Percentiles rank a stretch among this genome's conserved stretches.
Conservation (phyloP, 495 filamentous ascomycete genomes). For the Tetracladium setigerum region DNA sequence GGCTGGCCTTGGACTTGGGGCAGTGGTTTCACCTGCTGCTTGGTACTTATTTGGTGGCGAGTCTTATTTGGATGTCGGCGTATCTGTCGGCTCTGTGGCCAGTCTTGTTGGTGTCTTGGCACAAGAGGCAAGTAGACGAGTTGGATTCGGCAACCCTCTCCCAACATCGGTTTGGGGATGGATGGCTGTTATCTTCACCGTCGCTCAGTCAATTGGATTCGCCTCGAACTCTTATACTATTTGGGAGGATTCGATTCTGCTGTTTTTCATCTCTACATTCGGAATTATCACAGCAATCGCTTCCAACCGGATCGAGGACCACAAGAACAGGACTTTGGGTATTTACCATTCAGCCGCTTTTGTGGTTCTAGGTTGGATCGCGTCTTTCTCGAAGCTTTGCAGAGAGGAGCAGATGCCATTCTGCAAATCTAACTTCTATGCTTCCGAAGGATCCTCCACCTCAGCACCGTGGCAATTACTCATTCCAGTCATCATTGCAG, state of each 20-base stretch:
- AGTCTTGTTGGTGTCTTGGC: conserved; percentile 55
- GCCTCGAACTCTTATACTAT: conserved; percentile 98
- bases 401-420: conserved; percentile 98
- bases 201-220: conserved; percentile 80
- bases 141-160: conserved; percentile 48
- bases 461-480: conserved; percentile 85
- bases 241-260: conserved; percentile 94
- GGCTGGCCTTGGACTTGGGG: conserved; percentile 18
- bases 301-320: conserved; percentile 59
- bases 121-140: conserved; percentile 42
- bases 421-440: conserved; percentile 92
- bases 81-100: conserved; percentile 42
- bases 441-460: conserved; percentile 83
- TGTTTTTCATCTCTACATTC: conserved; percentile 87
- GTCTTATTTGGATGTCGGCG: conserved; percentile 21
- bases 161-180: conserved; percentile 82
- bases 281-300: conserved; percentile 63
- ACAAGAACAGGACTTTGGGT: conserved; percentile 60
- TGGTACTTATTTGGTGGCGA: conserved; percentile 13
- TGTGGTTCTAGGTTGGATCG: conserved; percentile 68
- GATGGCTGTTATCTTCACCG: conserved; percentile 71
- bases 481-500: conserved; percentile 67
- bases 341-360: conserved; percentile 81
- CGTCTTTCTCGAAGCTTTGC: conserved; percentile 87
- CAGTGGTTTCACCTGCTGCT: conserved; percentile 15